These are phyloP conservation scores for Microcos paniculata DNA, from an alignment of 345 rosid genomes.

Conservation along the genomic window DNA sequence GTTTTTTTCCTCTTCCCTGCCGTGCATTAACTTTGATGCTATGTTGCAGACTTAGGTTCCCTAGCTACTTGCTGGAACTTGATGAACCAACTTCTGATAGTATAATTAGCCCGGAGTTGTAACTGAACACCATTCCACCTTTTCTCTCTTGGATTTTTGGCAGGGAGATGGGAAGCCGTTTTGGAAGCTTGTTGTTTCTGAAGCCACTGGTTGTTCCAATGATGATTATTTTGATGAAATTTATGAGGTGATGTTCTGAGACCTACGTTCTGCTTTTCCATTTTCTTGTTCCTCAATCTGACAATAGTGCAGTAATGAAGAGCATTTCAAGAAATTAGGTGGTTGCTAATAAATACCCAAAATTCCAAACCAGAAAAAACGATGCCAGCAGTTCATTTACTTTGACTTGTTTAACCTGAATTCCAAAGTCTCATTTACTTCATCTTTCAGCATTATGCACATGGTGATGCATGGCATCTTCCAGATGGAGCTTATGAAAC, in stretches of 20 bases:
- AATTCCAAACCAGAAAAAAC: neutral
- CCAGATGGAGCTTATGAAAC: conserved; percentile 74
- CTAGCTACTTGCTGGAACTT: neutral
- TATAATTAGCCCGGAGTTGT: neutral
- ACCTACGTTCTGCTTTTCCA: neutral
- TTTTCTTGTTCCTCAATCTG: neutral
- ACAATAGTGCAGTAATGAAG: neutral
- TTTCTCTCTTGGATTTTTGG: conserved; percentile 6
- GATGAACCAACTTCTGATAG: neutral
- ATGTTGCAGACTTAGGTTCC: neutral
- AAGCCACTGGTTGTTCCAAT: conserved; percentile 77
- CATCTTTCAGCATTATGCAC: conserved; percentile 62
- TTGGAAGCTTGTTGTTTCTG: conserved; percentile 77
- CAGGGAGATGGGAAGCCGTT: conserved; percentile 94
- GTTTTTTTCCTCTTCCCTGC: neutral
- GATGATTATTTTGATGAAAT: conserved; percentile 85
- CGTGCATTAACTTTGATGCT: neutral
- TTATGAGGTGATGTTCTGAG: conserved; percentile 50
- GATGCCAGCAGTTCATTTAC: neutral
- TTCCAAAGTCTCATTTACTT: conserved; percentile 1
- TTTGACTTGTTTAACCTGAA: conserved; percentile 8
- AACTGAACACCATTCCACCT: conserved; percentile 6
- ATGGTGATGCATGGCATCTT: conserved; percentile 87
- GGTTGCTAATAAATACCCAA: neutral
- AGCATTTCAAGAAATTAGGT: neutral